Base-by-base conservation (phyloP, 2,329 filamentous ascomycete genomes). In the Chaetomium olivaceum region DNA sequence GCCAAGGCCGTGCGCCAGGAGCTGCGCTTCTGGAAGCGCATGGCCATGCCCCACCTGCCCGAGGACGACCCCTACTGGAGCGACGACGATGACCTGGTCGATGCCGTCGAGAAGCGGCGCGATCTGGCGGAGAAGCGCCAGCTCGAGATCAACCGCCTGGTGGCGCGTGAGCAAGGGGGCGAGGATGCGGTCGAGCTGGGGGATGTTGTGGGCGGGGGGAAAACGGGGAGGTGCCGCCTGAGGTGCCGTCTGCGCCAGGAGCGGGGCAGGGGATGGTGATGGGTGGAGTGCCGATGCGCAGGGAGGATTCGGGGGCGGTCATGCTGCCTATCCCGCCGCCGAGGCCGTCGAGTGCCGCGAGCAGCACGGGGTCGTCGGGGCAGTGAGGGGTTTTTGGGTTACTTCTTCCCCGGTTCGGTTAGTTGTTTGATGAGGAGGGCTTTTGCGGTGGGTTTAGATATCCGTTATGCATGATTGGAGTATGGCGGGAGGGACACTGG, bases 31-130 rank as follows among this genome's bases (percentile, higher is more conserved):
- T 90, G 87, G 87, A 89, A 89, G 77, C 80, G 87, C 51, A 82
- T 89, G 80, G 87, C 87, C 16, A 83, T 89, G 82, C 86, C 85
- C 11, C 81, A 86, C 64, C 75, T 89, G 46, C 77, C 82, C 9
- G 86, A 88, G 27, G 83, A 87, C 51, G 86, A 88, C 58, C 79
- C 83, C 1, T 87, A 81, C 73, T 88, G 85, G 81, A 89, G 86
- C 72, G 86, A 86, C 64, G 87, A 89, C 69, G 87, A 89, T 71
- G 87, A 89, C 70, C 75, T 89, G 25, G 81, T 89, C 29, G 87
- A 89, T 66, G 78, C 80, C 0, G 81, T 82, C 16, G 86, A 89
- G 77, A 89, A 89, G 79, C 78, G 81, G 70, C 78, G 87, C 60
- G 77, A 76, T 55, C 77, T 79, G 16, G 76, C 77, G 50, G 76